A percentile compares a stretch with the other conserved stretches of the same genome.
Conservation (phyloP, 1,284 basidiomycete species). For the Afroboletus lepidellus region DNA sequence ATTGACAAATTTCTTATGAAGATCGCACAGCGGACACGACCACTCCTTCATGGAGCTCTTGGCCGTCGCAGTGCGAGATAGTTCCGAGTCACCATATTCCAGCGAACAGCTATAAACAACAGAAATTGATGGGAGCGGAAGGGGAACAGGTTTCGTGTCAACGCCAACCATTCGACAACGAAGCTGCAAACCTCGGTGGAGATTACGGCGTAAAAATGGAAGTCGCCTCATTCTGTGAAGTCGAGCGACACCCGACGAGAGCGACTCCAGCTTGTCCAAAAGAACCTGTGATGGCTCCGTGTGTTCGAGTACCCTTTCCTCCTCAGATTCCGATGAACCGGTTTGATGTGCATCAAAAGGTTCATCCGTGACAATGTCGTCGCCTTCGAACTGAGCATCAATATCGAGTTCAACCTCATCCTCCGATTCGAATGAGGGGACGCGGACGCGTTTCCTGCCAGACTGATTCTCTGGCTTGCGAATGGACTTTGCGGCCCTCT, state of each 20-base stretch:
- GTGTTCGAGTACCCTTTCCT: conserved; percentile 1
- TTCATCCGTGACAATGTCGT: conserved; percentile 7
- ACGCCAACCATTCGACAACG: conserved; percentile 32
- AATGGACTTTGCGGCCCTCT: conserved; percentile 8
- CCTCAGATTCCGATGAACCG: conserved; percentile 14
- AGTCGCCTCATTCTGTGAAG: conserved; percentile 33
- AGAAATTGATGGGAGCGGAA: conserved; percentile 24
- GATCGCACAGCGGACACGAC: conserved; percentile 61
- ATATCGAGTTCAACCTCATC: conserved; percentile 2
- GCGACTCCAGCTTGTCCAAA: conserved; percentile 22
- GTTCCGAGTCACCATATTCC: not conserved
- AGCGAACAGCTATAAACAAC: conserved; percentile 29
- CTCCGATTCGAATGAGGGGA: conserved; percentile 3
- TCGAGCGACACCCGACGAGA: conserved; percentile 16
- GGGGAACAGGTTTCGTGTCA: conserved; percentile 9
- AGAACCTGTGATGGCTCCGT: conserved; percentile 22
- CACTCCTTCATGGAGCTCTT: conserved; percentile 37
- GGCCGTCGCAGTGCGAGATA: not conserved
- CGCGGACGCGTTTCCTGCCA: conserved; percentile 2
- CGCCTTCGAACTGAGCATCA: not conserved
- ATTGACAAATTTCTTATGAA: conserved; percentile 49
- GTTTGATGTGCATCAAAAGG: not conserved
- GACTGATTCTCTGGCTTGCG: not conserved
- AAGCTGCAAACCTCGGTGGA: conserved; percentile 45
- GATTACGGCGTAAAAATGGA: conserved; percentile 54